Conservation (phyloP, 805 yeast genomes). For the Metschnikowia sp. region DNA sequence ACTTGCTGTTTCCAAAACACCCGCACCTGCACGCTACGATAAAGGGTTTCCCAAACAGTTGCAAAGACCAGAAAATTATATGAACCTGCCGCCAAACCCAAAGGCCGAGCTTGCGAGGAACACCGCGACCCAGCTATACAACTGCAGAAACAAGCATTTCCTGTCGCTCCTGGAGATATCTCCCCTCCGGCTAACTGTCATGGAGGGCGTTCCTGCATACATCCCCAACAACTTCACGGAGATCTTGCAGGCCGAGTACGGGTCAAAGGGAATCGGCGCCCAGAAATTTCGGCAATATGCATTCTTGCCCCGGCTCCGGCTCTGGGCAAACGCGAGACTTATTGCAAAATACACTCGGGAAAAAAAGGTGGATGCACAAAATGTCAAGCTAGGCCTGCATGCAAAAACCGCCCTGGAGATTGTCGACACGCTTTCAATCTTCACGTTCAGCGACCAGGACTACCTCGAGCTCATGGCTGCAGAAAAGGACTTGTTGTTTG, state of each 20-base stretch:
- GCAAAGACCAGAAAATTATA: slow-evolving; percentile 22
- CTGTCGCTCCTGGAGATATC: slow-evolving; percentile 31
- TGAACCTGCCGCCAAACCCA: slow-evolving; percentile 3
- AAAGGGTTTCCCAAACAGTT: slow-evolving; percentile 5
- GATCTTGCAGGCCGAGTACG: slow-evolving; percentile 49
- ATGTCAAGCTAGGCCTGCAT: slow-evolving; percentile 16
- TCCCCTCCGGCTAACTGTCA: slow-evolving; percentile 40
- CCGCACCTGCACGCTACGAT: slow-evolving; percentile 7
- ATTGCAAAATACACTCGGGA: slow-evolving; percentile 23
- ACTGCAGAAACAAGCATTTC: slow-evolving; percentile 40
- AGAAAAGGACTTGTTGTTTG: slow-evolving; percentile 23
- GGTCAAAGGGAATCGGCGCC: slow-evolving; percentile 1
- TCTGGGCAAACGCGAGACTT: slow-evolving; percentile 12
- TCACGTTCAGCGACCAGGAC: slow-evolving; percentile 22
- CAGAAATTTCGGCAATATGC: slow-evolving; percentile 4
- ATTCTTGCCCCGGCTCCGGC: slow-evolving; percentile 12
- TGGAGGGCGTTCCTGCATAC: slow-evolving; percentile 52
- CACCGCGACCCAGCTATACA: slow-evolving; percentile 25
- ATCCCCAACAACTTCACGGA: slow-evolving; percentile 46
- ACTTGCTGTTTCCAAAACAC: slow-evolving; percentile 31
- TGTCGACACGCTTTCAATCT: slow-evolving; percentile 12
- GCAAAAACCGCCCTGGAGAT: neutral
- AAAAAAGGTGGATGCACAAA: slow-evolving; percentile 8
- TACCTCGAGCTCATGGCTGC: slow-evolving; percentile 25
- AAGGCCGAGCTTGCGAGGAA: slow-evolving; percentile 22